phyloP scores from a whole-genome alignment of 2,329 filamentous ascomycete species.

The Neonectria coccinea region DNA sequence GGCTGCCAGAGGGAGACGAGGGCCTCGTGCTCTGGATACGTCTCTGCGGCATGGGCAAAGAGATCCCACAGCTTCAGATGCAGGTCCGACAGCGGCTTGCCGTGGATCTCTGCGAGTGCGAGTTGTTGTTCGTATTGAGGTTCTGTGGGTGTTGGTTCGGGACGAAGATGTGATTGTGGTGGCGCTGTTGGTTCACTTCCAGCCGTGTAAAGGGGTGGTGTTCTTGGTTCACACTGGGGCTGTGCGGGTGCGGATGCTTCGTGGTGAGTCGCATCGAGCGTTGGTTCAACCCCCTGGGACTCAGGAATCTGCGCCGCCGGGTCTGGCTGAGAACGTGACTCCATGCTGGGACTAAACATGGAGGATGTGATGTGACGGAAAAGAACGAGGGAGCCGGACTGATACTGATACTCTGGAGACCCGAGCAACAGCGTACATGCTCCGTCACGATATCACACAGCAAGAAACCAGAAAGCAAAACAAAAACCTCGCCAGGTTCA shows the following conservation, averaged over 20 bases:
- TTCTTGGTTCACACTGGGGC: background rate
- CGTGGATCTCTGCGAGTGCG: conserved; percentile 46
- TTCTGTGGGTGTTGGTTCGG: background rate
- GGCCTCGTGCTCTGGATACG: conserved; percentile 49
- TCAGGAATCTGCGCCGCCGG: background rate
- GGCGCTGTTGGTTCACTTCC: background rate
- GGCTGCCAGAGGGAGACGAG: conserved; percentile 53
- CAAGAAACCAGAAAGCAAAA: background rate
- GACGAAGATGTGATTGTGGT: background rate
- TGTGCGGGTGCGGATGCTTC: conserved; percentile 10
- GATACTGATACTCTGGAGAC: background rate
- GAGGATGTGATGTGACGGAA: background rate
- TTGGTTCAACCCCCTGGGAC: background rate
- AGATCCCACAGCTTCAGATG: conserved; percentile 51
- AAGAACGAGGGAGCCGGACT: background rate
- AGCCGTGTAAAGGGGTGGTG: background rate
- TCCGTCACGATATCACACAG: conserved; percentile 17
- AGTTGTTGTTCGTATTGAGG: conserved; percentile 6
- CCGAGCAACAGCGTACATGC: conserved; percentile 1
- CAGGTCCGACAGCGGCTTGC: conserved; percentile 43
- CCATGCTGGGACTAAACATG: background rate
- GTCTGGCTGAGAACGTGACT: background rate
- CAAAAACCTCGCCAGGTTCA: conserved; percentile 32
- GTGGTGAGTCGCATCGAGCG: background rate
- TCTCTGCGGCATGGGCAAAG: conserved; percentile 43